These are phyloP conservation scores for Cryptomeria japonica DNA, from an alignment of 75 land plant genomes.

Conservation along the genomic window DNA sequence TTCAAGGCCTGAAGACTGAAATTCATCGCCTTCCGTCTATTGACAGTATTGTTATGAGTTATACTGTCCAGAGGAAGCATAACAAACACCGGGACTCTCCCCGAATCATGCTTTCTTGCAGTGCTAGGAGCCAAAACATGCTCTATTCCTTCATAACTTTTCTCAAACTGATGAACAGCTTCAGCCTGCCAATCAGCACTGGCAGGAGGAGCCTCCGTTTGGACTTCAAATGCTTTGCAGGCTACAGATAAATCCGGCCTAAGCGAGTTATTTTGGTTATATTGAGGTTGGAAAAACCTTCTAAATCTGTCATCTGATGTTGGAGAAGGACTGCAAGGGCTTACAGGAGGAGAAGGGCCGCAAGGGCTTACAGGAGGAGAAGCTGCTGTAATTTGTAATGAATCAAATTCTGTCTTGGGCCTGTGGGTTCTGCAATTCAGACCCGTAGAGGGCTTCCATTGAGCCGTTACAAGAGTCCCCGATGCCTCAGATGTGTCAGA, in stretches of 20 bases:
- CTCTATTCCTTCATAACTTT: constrained; percentile 13
- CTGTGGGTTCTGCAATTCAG: constrained; percentile 24
- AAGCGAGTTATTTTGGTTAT: not conserved
- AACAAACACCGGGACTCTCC: constrained; percentile 83
- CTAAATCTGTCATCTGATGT: not conserved
- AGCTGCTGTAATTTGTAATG: not conserved
- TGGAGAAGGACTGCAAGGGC: constrained; percentile 36
- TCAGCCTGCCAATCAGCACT: constrained; percentile 4
- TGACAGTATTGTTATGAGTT: constrained; percentile 51
- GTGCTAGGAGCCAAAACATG: not conserved
- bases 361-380: constrained; percentile 31
- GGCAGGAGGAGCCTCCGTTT: constrained; percentile 3
- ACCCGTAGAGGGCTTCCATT: constrained; percentile 24
- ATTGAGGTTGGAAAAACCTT: not conserved
- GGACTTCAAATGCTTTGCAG: constrained; percentile 40
- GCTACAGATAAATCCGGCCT: constrained; percentile 59
- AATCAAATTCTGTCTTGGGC: constrained; percentile 4
- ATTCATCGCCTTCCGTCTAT: constrained; percentile 72
- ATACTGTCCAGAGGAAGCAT: constrained; percentile 92
- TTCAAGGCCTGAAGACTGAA: constrained; percentile 74
- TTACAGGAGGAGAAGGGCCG: constrained; percentile 8
- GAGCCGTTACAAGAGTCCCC: constrained; percentile 11
- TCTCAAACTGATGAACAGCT: constrained; percentile 5
- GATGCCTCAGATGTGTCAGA: not conserved
- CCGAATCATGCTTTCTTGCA: constrained; percentile 8